Evolutionary conservation across 2,329 filamentous ascomycete species (phyloP), one percentile per base, ranked within the genome.

Genomic region (Fusarium veterinarium): DNA sequence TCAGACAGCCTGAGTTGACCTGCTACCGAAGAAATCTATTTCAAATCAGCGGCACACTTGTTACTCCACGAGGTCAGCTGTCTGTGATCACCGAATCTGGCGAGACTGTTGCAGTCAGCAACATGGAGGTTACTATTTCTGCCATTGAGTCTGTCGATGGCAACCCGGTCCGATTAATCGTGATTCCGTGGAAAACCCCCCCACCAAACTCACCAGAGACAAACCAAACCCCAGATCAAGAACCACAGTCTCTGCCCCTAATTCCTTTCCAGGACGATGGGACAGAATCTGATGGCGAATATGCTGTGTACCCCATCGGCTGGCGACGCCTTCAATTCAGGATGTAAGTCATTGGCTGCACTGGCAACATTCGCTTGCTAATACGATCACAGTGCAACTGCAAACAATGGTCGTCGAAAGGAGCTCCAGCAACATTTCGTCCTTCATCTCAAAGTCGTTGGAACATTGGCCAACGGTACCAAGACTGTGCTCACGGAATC

Each of bases 401-500:
- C 95, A 63, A 98, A 98, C 83, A 98, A 98, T 80, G 95, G 95
- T 16, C 91, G 95, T 67, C 89, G 95, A 71, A 97, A 97, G 84
- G 95, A 98, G 81, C 88, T 98, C 49, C 95, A 98, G 80, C 95
- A 98, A 80, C 95, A 98, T 83, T 98, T 98, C 81, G 91, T 97
- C 16, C 88, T 98, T 64, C 92, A 95, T 71, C 85, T 98, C 57
- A 97, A 95, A 81, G 91, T 97, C 14, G 86, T 95, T 72, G 95
- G 92, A 20, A 96, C 94, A 0, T 84, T 98, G 55, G 89, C 93
- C 2, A 96, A 94, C 68, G 94, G 94, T n/a, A 88, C 88, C 38
- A 97, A 95, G 81, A 88, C 94, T 38, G 88, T 94, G 12, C 87
- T 98, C 57, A 93, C 92, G 57, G 95, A 98, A 82, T 91, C 94